Conservation (phyloP, 1,284 basidiomycete species). For the Afroboletus lepidellus region DNA sequence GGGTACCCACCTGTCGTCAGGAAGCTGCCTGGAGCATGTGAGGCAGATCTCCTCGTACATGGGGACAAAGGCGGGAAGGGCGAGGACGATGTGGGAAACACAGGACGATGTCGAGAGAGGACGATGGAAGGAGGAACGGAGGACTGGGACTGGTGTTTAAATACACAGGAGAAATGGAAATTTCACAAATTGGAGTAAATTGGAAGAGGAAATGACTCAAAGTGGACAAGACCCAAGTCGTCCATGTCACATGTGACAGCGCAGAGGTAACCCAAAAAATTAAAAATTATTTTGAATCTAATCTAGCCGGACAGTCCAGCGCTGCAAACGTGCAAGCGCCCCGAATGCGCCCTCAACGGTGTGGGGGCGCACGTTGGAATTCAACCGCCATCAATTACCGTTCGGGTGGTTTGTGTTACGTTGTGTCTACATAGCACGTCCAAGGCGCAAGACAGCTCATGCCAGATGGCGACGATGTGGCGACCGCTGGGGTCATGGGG, state of each 20-base stretch:
- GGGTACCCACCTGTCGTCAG: constrained; percentile 55
- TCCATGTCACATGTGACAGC: constrained; percentile 28
- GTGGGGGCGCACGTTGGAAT: constrained; percentile 13
- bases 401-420: background rate
- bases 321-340: constrained; percentile 15
- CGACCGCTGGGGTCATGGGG: constrained; percentile 9
- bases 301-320: background rate
- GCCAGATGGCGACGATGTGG: constrained; percentile 17
- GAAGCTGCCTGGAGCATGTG: constrained; percentile 60
- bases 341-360: background rate
- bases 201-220: constrained; percentile 36
- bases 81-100: background rate
- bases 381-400: background rate
- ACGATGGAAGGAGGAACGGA: constrained; percentile 22
- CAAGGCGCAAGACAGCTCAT: background rate
- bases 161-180: constrained; percentile 41
- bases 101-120: constrained; percentile 8
- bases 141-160: constrained; percentile 26
- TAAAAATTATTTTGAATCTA: background rate
- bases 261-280: background rate
- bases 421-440: background rate
- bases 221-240: constrained; percentile 25
- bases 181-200: constrained; percentile 33
- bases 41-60: constrained; percentile 80
- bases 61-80: constrained; percentile 16